Conservation (phyloP, 495 filamentous ascomycete species). For the Daldinia concentrica region DNA sequence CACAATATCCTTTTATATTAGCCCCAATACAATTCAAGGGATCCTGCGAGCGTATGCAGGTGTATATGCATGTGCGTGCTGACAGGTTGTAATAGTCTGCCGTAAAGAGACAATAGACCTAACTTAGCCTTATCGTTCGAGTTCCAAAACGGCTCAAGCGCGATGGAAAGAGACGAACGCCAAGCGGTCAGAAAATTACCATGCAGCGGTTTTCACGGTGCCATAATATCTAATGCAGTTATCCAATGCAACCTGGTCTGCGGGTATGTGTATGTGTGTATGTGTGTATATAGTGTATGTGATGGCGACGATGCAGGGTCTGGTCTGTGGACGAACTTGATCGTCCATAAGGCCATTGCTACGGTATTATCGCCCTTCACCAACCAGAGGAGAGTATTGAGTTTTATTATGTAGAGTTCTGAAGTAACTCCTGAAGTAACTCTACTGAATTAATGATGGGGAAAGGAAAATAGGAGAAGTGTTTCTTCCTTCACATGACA, state of each 20-base stretch:
- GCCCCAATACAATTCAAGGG: constrained; percentile 15
- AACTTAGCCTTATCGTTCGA: constrained; percentile 37
- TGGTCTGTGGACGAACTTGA: constrained; percentile 19
- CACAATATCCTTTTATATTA: constrained; percentile 23
- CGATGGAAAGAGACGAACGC: constrained; percentile 39
- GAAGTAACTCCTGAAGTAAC: neutral
- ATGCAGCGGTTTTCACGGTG: constrained; percentile 15
- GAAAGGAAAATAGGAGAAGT: constrained; percentile 2
- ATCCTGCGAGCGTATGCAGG: constrained; percentile 33
- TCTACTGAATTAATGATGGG: constrained; percentile 2
- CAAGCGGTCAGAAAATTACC: constrained; percentile 31
- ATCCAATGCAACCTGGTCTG: constrained; percentile 36
- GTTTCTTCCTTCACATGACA: constrained; percentile 33
- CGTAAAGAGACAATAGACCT: constrained; percentile 38
- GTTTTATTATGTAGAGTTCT: neutral
- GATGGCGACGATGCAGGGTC: constrained; percentile 32
- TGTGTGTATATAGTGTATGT: constrained; percentile 4
- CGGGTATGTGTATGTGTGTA: constrained; percentile 13
- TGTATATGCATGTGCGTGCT: constrained; percentile 35
- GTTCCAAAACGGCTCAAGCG: constrained; percentile 36
- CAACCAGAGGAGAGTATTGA: constrained; percentile 11
- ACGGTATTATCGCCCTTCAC: constrained; percentile 14
- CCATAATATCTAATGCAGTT: constrained; percentile 28
- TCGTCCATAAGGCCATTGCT: constrained; percentile 15
- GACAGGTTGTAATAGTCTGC: constrained; percentile 44